Conservation (phyloP, 75 land plant genomes). For the Pinus albicaulis region DNA sequence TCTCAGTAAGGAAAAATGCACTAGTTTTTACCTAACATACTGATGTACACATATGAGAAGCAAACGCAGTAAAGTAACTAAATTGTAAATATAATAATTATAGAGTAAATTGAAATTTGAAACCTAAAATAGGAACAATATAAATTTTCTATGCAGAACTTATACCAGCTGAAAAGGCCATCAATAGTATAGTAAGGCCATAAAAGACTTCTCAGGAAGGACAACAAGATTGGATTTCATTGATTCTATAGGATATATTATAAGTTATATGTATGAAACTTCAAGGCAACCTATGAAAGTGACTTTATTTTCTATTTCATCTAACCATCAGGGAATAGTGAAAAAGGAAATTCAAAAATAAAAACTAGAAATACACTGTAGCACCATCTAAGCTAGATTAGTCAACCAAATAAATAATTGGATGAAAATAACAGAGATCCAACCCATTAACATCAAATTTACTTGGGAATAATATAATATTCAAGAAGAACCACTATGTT, state of each 20-base stretch:
- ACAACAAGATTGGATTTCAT: not conserved
- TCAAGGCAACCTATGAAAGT: not conserved
- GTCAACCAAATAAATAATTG: too few relatives aligned
- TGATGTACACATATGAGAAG: not conserved
- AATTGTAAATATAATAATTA: not conserved
- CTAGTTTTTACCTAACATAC: not conserved
- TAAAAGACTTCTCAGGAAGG: not conserved
- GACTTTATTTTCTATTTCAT: not conserved
- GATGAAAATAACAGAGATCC: too few relatives aligned
- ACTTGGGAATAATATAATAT: too few relatives aligned
- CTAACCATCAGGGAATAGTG: too few relatives aligned
- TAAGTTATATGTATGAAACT: not conserved
- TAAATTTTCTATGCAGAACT: not conserved
- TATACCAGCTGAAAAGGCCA: not conserved
- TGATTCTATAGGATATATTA: too few relatives aligned
- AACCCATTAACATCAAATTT: too few relatives aligned
- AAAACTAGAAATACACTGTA: too few relatives aligned
- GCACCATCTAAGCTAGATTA: too few relatives aligned
- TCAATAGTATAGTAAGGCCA: not conserved
- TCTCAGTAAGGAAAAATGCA: not conserved
- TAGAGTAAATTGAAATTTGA: not conserved
- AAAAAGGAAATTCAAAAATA: too few relatives aligned
- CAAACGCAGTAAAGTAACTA: not conserved
- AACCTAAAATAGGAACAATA: not conserved
- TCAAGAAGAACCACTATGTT: too few relatives aligned